phyloP scores from a whole-genome alignment of 2,329 filamentous ascomycete genomes.

The Boeremia lycopersici region DNA sequence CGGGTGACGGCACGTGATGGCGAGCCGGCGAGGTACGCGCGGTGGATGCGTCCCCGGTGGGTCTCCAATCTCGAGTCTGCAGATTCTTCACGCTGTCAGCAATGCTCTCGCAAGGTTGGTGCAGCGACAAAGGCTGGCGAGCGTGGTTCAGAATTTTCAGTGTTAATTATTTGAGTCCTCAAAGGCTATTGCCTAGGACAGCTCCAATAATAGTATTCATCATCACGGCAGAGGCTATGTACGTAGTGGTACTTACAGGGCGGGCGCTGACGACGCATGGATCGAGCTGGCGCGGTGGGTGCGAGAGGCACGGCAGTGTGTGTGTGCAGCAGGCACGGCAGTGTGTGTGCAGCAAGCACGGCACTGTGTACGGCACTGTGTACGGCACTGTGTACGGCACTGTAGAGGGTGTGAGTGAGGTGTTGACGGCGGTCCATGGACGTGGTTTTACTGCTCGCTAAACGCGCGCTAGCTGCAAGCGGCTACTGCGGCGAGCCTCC shows the following conservation, averaged over 20 bases:
- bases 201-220: constrained; percentile 76
- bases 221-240: constrained; percentile 46
- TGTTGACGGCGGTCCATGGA: no score
- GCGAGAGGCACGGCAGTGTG: no score
- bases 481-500: no score
- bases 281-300: constrained; percentile 5
- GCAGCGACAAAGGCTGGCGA: constrained; percentile 22
- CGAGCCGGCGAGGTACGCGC: background rate
- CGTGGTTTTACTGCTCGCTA: no score
- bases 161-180: constrained; percentile 57
- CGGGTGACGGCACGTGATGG: background rate
- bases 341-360: no score
- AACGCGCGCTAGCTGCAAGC: no score
- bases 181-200: constrained; percentile 65
- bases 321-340: background rate
- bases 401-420: no score
- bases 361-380: no score
- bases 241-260: constrained; percentile 22
- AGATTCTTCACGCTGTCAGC: constrained; percentile 29
- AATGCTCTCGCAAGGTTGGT: constrained; percentile 5
- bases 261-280: constrained; percentile 8
- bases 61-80: constrained; percentile 6
- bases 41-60: background rate
- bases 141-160: constrained; percentile 50
- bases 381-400: no score